Conservation (phyloP, 1,284 basidiomycete genomes). For the Xerocomus amazonicus region DNA sequence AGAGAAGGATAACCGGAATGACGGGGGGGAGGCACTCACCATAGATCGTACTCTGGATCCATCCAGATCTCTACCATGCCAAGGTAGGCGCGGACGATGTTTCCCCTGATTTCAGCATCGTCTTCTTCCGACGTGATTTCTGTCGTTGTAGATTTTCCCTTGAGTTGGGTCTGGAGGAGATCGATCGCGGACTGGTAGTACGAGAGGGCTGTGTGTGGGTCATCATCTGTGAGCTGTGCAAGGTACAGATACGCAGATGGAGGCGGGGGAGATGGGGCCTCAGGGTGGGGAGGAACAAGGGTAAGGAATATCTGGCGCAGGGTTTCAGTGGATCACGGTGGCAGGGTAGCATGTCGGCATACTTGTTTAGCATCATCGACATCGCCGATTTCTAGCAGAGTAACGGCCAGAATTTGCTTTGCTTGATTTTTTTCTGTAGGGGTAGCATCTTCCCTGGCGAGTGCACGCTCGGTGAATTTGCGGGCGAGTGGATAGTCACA, state of each 20-base stretch:
- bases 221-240: slow-evolving; percentile 78
- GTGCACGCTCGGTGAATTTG: slow-evolving; percentile 66
- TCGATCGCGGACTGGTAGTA: slow-evolving; percentile 83
- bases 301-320: slow-evolving; percentile 57
- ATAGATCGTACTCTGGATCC: slow-evolving; percentile 84
- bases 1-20: slow-evolving; percentile 1
- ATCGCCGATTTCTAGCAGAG: slow-evolving; percentile 76
- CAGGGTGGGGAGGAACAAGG: slow-evolving; percentile 56
- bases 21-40: slow-evolving; percentile 50
- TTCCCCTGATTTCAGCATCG: slow-evolving; percentile 64
- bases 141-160: slow-evolving; percentile 51
- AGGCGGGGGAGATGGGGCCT: slow-evolving; percentile 60
- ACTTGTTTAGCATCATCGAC: slow-evolving; percentile 72
- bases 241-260: slow-evolving; percentile 88
- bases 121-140: slow-evolving; percentile 38
- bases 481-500: slow-evolving; percentile 82
- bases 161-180: slow-evolving; percentile 67
- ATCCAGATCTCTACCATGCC: slow-evolving; percentile 97
- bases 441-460: slow-evolving; percentile 55
- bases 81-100: slow-evolving; percentile 80
- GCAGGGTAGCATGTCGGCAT: slow-evolving; percentile 22
- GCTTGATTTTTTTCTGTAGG: slow-evolving; percentile 62
- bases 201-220: slow-evolving; percentile 72
- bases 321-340: slow-evolving; percentile 1
- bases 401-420: slow-evolving; percentile 76